Conservation (phyloP, 306 rosid genomes). For the Benincasa hispida region DNA sequence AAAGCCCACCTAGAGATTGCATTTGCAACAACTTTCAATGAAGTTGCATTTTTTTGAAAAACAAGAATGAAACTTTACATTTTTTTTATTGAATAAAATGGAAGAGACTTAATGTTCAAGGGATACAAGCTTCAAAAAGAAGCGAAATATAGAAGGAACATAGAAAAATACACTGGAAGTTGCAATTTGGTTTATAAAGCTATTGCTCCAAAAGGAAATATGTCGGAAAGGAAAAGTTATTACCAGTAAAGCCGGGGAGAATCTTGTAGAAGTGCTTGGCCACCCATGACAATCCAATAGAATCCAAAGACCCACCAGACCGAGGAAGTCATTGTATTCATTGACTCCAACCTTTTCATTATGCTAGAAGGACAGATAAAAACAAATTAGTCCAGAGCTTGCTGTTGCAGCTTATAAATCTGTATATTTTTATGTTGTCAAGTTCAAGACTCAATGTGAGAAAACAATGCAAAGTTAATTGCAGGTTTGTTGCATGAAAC, state of each 20-base stretch:
- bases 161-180: neutral
- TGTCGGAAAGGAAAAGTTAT: neutral
- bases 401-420: neutral
- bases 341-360: constrained; percentile 50
- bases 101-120: too few relatives aligned
- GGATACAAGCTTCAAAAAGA: too few relatives aligned
- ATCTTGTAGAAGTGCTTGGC: constrained; percentile 64
- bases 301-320: constrained; percentile 85
- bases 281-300: constrained; percentile 79
- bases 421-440: neutral
- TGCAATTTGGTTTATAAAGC: neutral
- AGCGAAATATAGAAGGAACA: too few relatives aligned
- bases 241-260: constrained; percentile 83
- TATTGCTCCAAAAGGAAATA: neutral
- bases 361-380: constrained; percentile 27
- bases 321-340: constrained; percentile 49
- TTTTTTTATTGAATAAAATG: too few relatives aligned
- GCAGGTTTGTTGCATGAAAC: neutral
- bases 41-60: neutral
- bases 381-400: constrained; percentile 1
- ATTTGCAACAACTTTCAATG: neutral
- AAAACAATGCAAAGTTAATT: neutral
- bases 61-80: too few relatives aligned
- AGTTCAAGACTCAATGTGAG: neutral
- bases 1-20: neutral